Evolutionary conservation across 106 monocot species (phyloP), one percentile per base, ranked within the genome.

Genomic region (Dendrobium huoshanense): DNA sequence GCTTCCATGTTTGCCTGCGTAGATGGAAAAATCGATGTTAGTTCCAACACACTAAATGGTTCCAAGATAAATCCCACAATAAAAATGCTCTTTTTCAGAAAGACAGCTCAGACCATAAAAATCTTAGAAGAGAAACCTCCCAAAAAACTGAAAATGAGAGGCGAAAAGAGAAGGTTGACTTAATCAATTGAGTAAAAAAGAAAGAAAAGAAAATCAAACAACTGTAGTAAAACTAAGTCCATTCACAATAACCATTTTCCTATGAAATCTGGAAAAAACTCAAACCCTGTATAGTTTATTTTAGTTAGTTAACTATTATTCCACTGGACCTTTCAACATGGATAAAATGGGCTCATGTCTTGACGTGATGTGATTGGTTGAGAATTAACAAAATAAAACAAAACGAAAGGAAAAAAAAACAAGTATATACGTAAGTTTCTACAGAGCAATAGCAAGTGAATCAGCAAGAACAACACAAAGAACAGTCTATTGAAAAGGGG

Each of bases 1-100:
- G 84, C 77, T 43, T 95, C 98, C 95, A 95, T 87, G 80, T 93
- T 88, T 79, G 49, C 91, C 98, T 99, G 86, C 47, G 79, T 75
- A 56, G 82, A 78, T 61, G 45, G 47, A 78, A 37, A 85, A 79
- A 77, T 43, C 10, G 13, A 56, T 54, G 7, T 16, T 43, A 43
- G 43, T 16, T 74, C 18, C 42, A 41, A 74, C 41, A 41, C 16
- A 4, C 1, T 72, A 72, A 72, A 74, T 43, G 19, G 17, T 11
- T 18, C 22, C 33, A 25, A 41, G 10, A 33, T 47, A 13, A 43
- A 68, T 55, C 33, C 47, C 76, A 48, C 43, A 64, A 51, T 51
- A 51, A 51, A 51, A 51, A 51, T 51, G 13, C 13, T 15, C 51
- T 51, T 51, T 51, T 15, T 51, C 51, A 16, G 2, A 41, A 43